A percentile compares a stretch with the other conserved stretches of the same genome.
phyloP scores from a whole-genome alignment of 345 rosid genomes.

The Camelina sativa region DNA sequence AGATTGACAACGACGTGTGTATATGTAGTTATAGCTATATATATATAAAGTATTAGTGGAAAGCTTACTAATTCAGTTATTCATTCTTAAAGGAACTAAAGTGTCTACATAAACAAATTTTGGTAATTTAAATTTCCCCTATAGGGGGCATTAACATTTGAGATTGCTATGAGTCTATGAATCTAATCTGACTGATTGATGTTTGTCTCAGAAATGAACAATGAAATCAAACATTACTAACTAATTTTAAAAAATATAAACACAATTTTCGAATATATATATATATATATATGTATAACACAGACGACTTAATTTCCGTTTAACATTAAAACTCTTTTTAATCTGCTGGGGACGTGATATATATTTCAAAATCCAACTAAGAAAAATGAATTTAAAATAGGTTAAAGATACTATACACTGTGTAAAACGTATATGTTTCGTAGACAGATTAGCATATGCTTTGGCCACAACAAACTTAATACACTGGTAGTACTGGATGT shows the following conservation, averaged over 20 bases:
- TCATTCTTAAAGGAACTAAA: background rate
- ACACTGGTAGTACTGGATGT: background rate
- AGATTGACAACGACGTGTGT: slow-evolving; percentile 25
- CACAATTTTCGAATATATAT: too few relatives aligned
- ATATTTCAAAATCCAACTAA: too few relatives aligned
- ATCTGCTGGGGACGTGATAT: too few relatives aligned
- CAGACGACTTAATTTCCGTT: too few relatives aligned
- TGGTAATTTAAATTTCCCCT: background rate
- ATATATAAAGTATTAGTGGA: background rate
- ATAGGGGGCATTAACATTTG: background rate
- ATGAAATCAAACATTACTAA: background rate
- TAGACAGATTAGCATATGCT: background rate
- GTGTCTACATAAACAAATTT: background rate
- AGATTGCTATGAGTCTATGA: background rate
- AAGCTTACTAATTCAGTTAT: background rate
- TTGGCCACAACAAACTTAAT: background rate
- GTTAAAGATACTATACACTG: too few relatives aligned
- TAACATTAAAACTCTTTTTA: too few relatives aligned
- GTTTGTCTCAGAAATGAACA: background rate
- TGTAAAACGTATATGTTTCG: too few relatives aligned
- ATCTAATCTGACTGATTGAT: background rate
- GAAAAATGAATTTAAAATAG: too few relatives aligned
- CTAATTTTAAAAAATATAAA: too few relatives aligned
- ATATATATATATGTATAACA: too few relatives aligned
- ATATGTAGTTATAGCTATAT: background rate